Percentiles rank a stretch among this genome's conserved stretches.
These are phyloP conservation scores for Discostella stelligeroides DNA, from an alignment of 108 stramenopile genomes.

Conservation along the genomic window DNA sequence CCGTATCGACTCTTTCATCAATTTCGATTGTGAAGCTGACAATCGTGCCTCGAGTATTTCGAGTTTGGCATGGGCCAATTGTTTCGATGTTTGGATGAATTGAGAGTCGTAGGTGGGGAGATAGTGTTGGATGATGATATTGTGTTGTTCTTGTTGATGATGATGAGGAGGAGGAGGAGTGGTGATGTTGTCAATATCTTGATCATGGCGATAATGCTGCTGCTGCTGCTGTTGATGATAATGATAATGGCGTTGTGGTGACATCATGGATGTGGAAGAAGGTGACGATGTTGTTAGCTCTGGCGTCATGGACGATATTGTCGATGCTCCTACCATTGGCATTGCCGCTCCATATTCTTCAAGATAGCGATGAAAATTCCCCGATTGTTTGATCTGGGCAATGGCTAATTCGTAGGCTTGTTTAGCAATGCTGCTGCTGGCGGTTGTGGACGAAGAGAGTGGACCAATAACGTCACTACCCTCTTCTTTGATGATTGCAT, in stretches of 20 bases:
- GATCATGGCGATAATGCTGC: too few relatives aligned
- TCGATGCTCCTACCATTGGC: background rate
- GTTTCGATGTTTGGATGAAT: background rate
- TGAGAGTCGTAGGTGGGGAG: constrained; percentile 1
- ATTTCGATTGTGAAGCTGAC: constrained; percentile 64
- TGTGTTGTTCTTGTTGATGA: background rate
- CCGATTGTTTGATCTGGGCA: constrained; percentile 52
- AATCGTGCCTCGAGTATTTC: constrained; percentile 62
- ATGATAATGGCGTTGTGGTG: background rate
- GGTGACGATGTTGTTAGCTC: background rate
- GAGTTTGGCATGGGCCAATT: background rate
- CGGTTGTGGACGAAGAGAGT: background rate
- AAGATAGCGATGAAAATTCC: constrained; percentile 58
- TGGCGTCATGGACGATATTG: constrained; percentile 13
- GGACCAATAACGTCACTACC: background rate
- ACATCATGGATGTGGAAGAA: too few relatives aligned
- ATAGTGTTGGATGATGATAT: background rate
- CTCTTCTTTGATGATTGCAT: background rate
- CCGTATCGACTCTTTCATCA: constrained; percentile 84
- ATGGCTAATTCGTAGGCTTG: constrained; percentile 58
- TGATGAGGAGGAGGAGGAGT: background rate
- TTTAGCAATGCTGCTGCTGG: constrained; percentile 1
- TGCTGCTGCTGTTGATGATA: background rate
- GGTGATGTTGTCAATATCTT: too few relatives aligned
- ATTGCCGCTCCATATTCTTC: constrained; percentile 48